These are phyloP conservation scores for Picea sitchensis DNA, from an alignment of 75 land plant genomes.

Conservation along the genomic window DNA sequence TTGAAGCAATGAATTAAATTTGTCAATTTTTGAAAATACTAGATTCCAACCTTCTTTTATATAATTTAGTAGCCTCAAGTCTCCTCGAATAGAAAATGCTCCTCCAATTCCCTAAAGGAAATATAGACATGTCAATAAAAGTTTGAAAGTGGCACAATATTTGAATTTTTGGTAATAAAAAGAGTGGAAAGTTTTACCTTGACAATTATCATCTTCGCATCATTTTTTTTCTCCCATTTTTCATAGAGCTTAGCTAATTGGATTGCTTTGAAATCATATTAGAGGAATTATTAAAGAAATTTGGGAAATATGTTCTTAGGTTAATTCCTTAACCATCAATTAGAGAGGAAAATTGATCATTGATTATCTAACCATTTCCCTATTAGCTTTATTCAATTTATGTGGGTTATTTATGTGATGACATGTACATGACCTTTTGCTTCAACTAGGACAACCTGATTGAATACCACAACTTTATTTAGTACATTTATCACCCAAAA, in stretches of 20 bases:
- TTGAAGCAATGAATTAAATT: no score
- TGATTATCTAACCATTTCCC: slow-evolving; percentile 45
- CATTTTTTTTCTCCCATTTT: slow-evolving; percentile 79
- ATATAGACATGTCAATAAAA: not conserved
- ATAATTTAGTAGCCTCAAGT: slow-evolving; percentile 79
- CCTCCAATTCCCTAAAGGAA: slow-evolving; percentile 66
- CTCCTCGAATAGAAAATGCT: slow-evolving; percentile 95
- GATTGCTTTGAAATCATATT: slow-evolving; percentile 36
- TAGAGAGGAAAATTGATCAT: not conserved
- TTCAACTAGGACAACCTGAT: slow-evolving; percentile 55
- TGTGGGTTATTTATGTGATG: slow-evolving; percentile 78
- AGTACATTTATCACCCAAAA: no score
- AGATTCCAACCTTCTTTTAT: slow-evolving; percentile 18
- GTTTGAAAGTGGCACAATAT: not conserved
- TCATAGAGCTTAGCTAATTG: slow-evolving; percentile 57
- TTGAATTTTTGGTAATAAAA: not conserved
- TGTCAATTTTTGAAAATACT: no score
- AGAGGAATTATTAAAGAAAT: not conserved
- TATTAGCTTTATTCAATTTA: slow-evolving; percentile 65
- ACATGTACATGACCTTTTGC: slow-evolving; percentile 43
- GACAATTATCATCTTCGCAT: slow-evolving; percentile 62
- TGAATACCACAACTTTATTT: no score
- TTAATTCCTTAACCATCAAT: not conserved
- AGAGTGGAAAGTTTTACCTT: slow-evolving; percentile 46
- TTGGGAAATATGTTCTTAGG: not conserved